Conservation (phyloP, 2,329 filamentous ascomycete species). For the Aspergillus transmontanensis region DNA sequence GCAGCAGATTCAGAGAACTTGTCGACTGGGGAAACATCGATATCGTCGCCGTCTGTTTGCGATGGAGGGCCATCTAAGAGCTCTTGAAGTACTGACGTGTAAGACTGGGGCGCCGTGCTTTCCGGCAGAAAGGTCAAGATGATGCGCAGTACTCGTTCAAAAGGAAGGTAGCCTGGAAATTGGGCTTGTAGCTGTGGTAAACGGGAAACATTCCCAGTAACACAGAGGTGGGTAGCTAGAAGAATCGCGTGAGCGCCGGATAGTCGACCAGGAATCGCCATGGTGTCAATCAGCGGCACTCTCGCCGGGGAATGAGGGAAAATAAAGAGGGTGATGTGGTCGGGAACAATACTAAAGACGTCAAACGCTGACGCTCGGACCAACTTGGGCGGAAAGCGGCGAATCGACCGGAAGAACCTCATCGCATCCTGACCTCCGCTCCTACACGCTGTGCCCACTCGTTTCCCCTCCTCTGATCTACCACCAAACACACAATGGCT, state of each 20-base stretch:
- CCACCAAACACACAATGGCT: slow-evolving; percentile 44
- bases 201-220: slow-evolving; percentile 54
- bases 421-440: slow-evolving; percentile 33
- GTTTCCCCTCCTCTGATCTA: slow-evolving; percentile 24
- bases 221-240: slow-evolving; percentile 59
- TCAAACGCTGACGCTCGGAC: slow-evolving; percentile 20
- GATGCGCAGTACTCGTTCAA: slow-evolving; percentile 60
- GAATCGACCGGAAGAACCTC: slow-evolving; percentile 33
- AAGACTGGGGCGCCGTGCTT: slow-evolving; percentile 54
- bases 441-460: slow-evolving; percentile 26
- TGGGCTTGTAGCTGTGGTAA: slow-evolving; percentile 55
- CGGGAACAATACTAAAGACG: slow-evolving; percentile 17
- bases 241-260: slow-evolving; percentile 61
- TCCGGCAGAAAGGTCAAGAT: slow-evolving; percentile 65
- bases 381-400: slow-evolving; percentile 26
- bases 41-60: slow-evolving; percentile 30
- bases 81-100: slow-evolving; percentile 51
- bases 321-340: slow-evolving; percentile 30
- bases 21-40: slow-evolving; percentile 52
- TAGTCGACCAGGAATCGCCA: slow-evolving; percentile 44
- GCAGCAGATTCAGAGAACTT: slow-evolving; percentile 53
- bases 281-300: slow-evolving; percentile 25
- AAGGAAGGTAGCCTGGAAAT: slow-evolving; percentile 50
- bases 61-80: slow-evolving; percentile 42
- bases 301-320: slow-evolving; percentile 7